phyloP scores from a whole-genome alignment of 768 basidiomycete genomes.

The Termitomyces heimii region DNA sequence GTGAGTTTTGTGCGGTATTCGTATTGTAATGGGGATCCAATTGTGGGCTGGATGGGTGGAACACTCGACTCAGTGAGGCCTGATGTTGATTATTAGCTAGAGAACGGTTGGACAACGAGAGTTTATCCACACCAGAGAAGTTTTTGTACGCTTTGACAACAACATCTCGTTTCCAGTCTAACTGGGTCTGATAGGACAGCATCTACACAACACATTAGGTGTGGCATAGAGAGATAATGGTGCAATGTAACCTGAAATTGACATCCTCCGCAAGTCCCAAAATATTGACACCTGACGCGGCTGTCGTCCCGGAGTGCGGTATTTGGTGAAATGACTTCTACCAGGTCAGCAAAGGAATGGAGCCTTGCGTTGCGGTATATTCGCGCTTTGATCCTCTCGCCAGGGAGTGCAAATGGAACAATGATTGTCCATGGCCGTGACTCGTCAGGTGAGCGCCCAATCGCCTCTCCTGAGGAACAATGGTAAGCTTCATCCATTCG shows the following conservation, averaged over 20 bases:
- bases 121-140: constrained; percentile 47
- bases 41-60: constrained; percentile 66
- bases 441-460: constrained; percentile 45
- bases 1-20: constrained; percentile 96
- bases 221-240: background rate
- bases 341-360: constrained; percentile 71
- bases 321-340: constrained; percentile 64
- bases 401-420: constrained; percentile 80
- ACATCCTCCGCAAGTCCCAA: constrained; percentile 86
- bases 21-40: constrained; percentile 86
- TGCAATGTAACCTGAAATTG: constrained; percentile 74
- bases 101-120: background rate
- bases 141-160: constrained; percentile 79
- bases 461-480: constrained; percentile 49
- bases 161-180: constrained; percentile 81
- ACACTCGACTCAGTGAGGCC: constrained; percentile 51
- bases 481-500: background rate
- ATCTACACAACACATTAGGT: constrained; percentile 39
- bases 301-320: constrained; percentile 56
- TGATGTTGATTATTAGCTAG: constrained; percentile 17
- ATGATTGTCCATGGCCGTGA: constrained; percentile 73
- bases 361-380: constrained; percentile 68
- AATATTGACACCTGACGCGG: constrained; percentile 76
- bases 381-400: constrained; percentile 69
- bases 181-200: constrained; percentile 82